Conservation (phyloP, 352 stramenopile genomes). For the Phytophthora litchii region DNA sequence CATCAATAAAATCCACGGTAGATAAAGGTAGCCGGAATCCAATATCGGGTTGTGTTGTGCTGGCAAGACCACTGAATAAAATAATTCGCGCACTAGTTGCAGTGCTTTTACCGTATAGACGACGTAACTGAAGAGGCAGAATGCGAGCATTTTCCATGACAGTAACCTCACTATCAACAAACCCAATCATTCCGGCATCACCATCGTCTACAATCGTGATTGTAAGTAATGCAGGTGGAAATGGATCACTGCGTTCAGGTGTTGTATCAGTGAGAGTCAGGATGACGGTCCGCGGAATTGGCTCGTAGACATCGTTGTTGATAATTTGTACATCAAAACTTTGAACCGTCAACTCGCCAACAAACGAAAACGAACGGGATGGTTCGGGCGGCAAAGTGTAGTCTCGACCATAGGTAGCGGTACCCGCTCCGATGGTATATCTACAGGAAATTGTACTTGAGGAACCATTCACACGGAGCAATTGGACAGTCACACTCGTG, state of each 20-base stretch:
- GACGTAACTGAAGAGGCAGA: conserved; percentile 39
- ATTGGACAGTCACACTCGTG: conserved; percentile 32
- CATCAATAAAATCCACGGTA: conserved; percentile 48
- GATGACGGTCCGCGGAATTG: conserved; percentile 25
- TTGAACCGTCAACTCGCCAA: conserved; percentile 39
- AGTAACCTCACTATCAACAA: conserved; percentile 22
- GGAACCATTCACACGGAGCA: conserved; percentile 57
- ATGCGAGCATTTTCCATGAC: conserved; percentile 36
- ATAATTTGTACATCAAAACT: conserved; percentile 47
- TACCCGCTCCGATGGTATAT: conserved; percentile 30
- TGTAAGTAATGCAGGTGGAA: conserved; percentile 19
- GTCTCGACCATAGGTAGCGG: conserved; percentile 37
- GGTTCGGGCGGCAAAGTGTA: conserved; percentile 33
- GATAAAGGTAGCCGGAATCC: conserved; percentile 38
- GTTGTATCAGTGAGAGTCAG: conserved; percentile 52
- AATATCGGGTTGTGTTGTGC: conserved; percentile 28
- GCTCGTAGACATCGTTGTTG: conserved; percentile 49
- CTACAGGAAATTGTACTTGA: conserved; percentile 49
- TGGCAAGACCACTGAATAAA: conserved; percentile 1
- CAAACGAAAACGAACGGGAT: conserved; percentile 38
- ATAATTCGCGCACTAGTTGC: conserved; percentile 33
- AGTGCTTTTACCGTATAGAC: conserved; percentile 41
- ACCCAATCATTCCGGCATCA: conserved; percentile 58
- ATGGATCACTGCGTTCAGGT: conserved; percentile 27
- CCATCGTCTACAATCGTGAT: conserved; percentile 61